Evolutionary conservation across 495 filamentous ascomycete genomes (phyloP).

Genomic region (Lasiosphaeriaceae sp.): DNA sequence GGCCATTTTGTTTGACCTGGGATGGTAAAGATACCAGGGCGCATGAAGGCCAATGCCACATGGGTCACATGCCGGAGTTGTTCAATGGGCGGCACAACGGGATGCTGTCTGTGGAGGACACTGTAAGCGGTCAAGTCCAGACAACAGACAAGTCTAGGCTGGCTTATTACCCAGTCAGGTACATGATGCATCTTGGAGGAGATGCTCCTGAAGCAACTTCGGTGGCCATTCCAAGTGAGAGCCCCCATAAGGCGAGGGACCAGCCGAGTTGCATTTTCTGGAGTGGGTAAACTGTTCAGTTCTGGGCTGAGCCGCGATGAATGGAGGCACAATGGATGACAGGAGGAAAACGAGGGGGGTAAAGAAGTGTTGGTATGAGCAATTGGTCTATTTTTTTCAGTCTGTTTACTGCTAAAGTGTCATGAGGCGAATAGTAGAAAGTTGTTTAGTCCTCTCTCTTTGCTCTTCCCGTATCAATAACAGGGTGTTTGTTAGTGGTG

Average conservation of each 20-base stretch:
- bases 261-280: slow-evolving; percentile 7
- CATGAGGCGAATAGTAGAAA: too few species aligned
- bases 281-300: too few species aligned
- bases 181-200: slow-evolving; percentile 52
- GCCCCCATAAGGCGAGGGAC: slow-evolving; percentile 9
- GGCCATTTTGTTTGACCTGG: slow-evolving; percentile 48
- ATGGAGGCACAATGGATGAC: too few species aligned
- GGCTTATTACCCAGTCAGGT: slow-evolving; percentile 50
- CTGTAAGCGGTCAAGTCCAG: not conserved
- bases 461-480: too few species aligned
- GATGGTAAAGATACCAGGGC: slow-evolving; percentile 56
- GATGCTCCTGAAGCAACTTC: slow-evolving; percentile 12
- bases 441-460: too few species aligned
- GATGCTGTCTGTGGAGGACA: slow-evolving; percentile 45
- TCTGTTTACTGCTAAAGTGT: too few species aligned
- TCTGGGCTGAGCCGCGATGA: too few species aligned
- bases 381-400: too few species aligned
- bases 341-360: too few species aligned
- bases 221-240: slow-evolving; percentile 14
- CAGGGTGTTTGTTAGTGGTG: too few species aligned
- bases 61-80: slow-evolving; percentile 53
- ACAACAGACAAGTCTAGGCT: not conserved
- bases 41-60: slow-evolving; percentile 67
- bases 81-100: slow-evolving; percentile 42
- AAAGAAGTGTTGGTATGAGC: too few species aligned